phyloP scores from a whole-genome alignment of 2,329 filamentous ascomycete genomes.

The Diaporthe citriasiana region DNA sequence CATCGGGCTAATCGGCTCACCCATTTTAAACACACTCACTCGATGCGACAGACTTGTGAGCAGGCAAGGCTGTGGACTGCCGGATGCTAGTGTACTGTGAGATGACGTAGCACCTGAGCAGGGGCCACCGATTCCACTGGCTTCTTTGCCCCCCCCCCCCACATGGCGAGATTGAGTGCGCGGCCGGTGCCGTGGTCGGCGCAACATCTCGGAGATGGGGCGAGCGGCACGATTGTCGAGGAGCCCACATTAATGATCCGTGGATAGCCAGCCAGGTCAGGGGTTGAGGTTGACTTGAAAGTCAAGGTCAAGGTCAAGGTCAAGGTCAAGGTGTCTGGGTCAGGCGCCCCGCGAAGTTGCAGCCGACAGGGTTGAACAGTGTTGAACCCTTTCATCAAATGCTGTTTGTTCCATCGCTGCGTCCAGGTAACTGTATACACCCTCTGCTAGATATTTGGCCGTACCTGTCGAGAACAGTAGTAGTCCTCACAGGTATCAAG shows the following conservation, averaged over 20 bases:
- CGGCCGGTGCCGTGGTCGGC: conserved; percentile 32
- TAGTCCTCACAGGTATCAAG: neutral
- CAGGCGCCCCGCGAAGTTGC: neutral
- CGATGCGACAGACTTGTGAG: neutral
- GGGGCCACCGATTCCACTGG: conserved; percentile 17
- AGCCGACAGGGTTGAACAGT: conserved; percentile 14
- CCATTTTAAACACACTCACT: neutral
- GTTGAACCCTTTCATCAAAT: conserved; percentile 19
- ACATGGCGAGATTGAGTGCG: conserved; percentile 28
- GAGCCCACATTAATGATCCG: conserved; percentile 21
- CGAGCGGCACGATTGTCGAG: conserved; percentile 28
- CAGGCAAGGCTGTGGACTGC: conserved; percentile 26
- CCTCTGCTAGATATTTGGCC: neutral
- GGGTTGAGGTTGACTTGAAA: neutral
- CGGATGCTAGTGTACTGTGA: conserved; percentile 21
- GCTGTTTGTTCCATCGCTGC: neutral
- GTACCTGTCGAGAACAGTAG: too few relatives aligned
- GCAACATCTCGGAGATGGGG: conserved; percentile 21
- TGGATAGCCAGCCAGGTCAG: conserved; percentile 28
- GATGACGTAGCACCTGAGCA: conserved; percentile 36
- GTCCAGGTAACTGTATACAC: neutral
- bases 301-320: neutral
- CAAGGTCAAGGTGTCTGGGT: neutral
- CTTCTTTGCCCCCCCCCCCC: neutral
- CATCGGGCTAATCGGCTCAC: neutral